Percentiles rank a stretch among this genome's conserved stretches.
Conservation (phyloP, 2,329 filamentous ascomycete species). For the Pezicula neosporulosa region DNA sequence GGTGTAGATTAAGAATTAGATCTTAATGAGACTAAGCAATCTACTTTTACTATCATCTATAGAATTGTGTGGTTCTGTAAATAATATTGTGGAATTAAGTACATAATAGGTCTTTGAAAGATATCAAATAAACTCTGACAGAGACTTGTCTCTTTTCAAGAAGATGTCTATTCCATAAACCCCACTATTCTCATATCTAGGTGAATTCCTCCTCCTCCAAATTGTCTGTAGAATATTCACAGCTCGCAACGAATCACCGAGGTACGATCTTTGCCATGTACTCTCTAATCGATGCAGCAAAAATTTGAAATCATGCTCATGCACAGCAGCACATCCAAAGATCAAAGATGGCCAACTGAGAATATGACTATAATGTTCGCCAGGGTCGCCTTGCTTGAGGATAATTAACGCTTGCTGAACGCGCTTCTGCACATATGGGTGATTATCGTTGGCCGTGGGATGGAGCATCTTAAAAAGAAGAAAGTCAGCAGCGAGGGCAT, state of each 20-base stretch:
- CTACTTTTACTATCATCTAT: no score
- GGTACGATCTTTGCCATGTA: neutral
- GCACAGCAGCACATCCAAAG: neutral
- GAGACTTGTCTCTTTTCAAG: no score
- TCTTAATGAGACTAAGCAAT: no score
- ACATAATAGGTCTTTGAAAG: no score
- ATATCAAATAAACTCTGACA: no score
- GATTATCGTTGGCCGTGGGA: neutral
- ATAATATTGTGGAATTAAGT: no score
- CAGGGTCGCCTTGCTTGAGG: neutral
- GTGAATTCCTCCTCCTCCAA: neutral
- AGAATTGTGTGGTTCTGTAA: no score
- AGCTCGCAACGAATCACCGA: neutral
- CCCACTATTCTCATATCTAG: neutral
- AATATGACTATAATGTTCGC: neutral
- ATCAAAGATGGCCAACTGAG: neutral
- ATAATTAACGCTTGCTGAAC: neutral
- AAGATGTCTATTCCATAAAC: neutral
- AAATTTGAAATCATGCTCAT: neutral
- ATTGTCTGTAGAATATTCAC: neutral
- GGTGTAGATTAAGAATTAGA: no score
- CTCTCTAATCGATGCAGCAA: neutral
- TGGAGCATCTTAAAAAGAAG: neutral
- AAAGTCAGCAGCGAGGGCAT: neutral
- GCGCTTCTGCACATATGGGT: neutral